Evolutionary conservation across 257 asterid species (phyloP).

Genomic region (Capsicum pubescens): DNA sequence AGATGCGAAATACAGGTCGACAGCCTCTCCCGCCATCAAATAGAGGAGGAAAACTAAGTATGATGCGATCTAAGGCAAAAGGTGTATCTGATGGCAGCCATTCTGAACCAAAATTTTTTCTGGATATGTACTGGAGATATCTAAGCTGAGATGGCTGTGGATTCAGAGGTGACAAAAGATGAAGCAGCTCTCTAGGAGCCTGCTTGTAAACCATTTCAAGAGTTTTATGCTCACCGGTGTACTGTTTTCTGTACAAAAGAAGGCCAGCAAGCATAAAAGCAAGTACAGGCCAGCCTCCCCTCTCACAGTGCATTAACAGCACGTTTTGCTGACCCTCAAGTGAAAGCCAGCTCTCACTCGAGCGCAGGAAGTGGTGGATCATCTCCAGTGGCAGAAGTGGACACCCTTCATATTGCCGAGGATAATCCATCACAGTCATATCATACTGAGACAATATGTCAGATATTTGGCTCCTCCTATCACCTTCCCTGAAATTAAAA

Average conservation of each 20-base stretch:
- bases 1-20: conserved; percentile 82
- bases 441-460: conserved; percentile 90
- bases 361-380: conserved; percentile 95
- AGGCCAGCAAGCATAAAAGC: conserved; percentile 99
- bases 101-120: conserved; percentile 78
- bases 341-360: conserved; percentile 99
- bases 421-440: conserved; percentile 99
- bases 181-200: conserved; percentile 97
- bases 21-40: conserved; percentile 85
- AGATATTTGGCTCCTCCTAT: conserved; percentile 82
- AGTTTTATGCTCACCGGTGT: conserved; percentile 91
- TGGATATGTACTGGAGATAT: conserved; percentile 92
- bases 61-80: conserved; percentile 79
- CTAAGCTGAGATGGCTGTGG: conserved; percentile 99
- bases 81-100: conserved; percentile 96
- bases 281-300: conserved; percentile 99
- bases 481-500: conserved; percentile 93
- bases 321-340: conserved; percentile 98
- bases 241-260: conserved; percentile 91
- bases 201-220: conserved; percentile 98
- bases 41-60: conserved; percentile 71
- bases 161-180: conserved; percentile 92
- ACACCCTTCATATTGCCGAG: conserved; percentile 93
- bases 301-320: conserved; percentile 93
- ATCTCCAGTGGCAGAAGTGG: conserved; percentile 88